Evolutionary conservation across 257 asterid species (phyloP), one percentile per base, ranked within the genome.

Genomic region (Solanum peruvianum): DNA sequence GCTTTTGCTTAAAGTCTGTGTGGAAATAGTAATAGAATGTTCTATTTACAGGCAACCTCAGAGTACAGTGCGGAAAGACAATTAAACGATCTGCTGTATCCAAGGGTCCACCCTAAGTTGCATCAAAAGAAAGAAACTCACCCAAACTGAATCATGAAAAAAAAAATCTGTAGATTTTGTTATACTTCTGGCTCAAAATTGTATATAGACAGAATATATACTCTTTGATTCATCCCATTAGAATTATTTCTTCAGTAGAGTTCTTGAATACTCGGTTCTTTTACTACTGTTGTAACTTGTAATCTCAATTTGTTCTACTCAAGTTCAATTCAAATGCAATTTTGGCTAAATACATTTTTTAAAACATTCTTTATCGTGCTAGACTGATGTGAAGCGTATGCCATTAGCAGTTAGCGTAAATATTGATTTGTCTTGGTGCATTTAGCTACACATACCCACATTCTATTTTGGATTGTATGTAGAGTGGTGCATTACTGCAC

Each of bases 61-160:
- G 99, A 97, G 90, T 94, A 95, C 85, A 92, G 98, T 83, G 98
- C 98, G 9, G 98, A 95, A 90, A 91, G 98, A 89, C 98, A 94
- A 83, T 89, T 97, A 84, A 94, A 95, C 42, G 93, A 94, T 90
- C 81, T 94, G 58, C 87, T 97, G 84, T 97, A 94, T 89, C 98
- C 98, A n/a, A 92, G 98, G 92, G 85, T 91, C 88, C 91, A 89
- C 85, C 69, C 69, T 77, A 93, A 92, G 87, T 85, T 82, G 73
- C 96, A 95, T 84, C 98, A 92, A 82, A 95, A 89, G 94, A 94
- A 93, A 91, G 98, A 95, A 94, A 93, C 95, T 86, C 96, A 90
- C 87, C 87, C 97, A 94, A 87, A 90, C 97, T 15, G 98, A 96
- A 90, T 87, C 93, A 88, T 95, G 93, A 87, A 80, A 14, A 20